These are phyloP conservation scores for Gynochthodes officinalis DNA, from an alignment of 257 asterid species.

Conservation along the genomic window DNA sequence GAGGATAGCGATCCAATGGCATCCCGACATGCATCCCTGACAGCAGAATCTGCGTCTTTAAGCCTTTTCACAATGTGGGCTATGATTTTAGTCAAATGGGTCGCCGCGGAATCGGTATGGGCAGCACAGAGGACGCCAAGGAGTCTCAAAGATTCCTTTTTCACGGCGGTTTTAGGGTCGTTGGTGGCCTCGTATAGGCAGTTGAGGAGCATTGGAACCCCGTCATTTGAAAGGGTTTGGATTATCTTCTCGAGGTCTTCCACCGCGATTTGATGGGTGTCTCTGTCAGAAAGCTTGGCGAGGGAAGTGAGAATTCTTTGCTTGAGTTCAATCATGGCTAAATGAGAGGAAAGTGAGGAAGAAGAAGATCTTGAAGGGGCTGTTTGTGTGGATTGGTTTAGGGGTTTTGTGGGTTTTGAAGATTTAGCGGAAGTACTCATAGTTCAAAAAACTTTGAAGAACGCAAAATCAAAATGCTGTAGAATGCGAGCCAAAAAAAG, in stretches of 20 bases:
- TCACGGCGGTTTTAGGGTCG: conserved; percentile 82
- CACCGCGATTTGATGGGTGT: conserved; percentile 97
- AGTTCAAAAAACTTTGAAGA: neutral
- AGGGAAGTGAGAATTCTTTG: conserved; percentile 82
- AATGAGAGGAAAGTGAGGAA: conserved; percentile 68
- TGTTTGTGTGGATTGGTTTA: conserved; percentile 35
- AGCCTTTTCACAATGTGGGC: conserved; percentile 74
- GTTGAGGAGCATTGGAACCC: conserved; percentile 86
- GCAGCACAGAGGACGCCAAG: conserved; percentile 61
- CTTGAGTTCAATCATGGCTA: conserved; percentile 92
- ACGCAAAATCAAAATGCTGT: neutral
- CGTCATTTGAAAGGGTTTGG: conserved; percentile 70
- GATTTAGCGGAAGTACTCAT: conserved; percentile 43
- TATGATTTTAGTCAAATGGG: conserved; percentile 84
- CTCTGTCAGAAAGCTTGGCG: conserved; percentile 93
- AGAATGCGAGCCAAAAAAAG: neutral
- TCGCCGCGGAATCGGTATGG: conserved; percentile 60
- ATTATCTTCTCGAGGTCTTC: conserved; percentile 87
- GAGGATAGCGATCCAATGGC: conserved; percentile 76
- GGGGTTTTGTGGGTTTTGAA: conserved; percentile 70
- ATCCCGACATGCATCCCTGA: conserved; percentile 88
- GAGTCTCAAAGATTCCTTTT: conserved; percentile 79
- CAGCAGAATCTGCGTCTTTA: conserved; percentile 91
- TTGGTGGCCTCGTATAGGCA: conserved; percentile 86
- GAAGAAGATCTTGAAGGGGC: conserved; percentile 46